Evolutionary conservation across 306 rosid genomes (phyloP), one percentile per base, ranked within the genome.

Genomic region (Adenanthera pavonina): DNA sequence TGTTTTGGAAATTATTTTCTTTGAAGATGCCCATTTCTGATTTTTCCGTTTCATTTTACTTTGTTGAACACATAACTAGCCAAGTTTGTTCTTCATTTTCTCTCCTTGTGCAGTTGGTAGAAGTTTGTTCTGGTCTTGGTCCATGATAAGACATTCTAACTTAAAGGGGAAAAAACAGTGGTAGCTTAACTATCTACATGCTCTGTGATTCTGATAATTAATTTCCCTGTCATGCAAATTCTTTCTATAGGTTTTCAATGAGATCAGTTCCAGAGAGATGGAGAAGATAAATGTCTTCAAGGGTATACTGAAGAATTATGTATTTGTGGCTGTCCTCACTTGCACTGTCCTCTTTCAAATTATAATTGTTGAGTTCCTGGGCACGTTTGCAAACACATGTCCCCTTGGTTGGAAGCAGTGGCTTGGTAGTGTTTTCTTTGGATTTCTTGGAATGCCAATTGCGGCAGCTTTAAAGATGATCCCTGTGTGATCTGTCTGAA

Each of bases 211-310:
- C 46, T 53, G n/a, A 66, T 75, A 9, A 75, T 73, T 70, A 52
- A 40, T 53, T 34, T 68, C 35, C 7, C 43, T 76, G 51, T 56
- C 52, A 33, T 81, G 77, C 81, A 74, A 74, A 30, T 67, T 46
- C 69, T 71, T 83, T 85, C 71, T 65, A 72, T 82, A 95, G 98
- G 98, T 85, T 80, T 95, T 95, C 89, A 95, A 95, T 80, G 98
- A 93, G 97, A 86, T 95, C 85, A 95, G 91, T 88, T 95, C 97
- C 12, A 89, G 99, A 81, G 99, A 95, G 83, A 95, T 93, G 99
- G 99, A 93, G 90, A 96, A 90, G 91, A 78, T 93, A 80, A 93
- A 96, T 65, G 98, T 96, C 49, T 89, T 93, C 78, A 79, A 93
- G 82, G 98, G 97, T 54, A 89, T 96, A 83, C 60, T 89, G 86